Percentiles rank a stretch among this genome's conserved stretches.
Conservation (phyloP, 371 early-diverging fungal species). For the Quaeritorhiza haematococci region DNA sequence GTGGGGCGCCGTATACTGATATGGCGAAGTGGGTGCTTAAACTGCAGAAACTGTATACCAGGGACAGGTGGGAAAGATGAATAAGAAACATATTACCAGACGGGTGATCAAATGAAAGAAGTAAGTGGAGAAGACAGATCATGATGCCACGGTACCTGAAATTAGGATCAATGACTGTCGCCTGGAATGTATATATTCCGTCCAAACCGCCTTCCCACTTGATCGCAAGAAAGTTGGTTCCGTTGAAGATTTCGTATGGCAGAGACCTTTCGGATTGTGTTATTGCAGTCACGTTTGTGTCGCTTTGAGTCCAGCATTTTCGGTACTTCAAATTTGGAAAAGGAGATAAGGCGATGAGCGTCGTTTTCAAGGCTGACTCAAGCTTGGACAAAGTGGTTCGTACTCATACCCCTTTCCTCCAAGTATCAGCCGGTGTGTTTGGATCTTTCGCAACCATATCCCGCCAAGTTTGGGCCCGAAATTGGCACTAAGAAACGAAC, state of each 20-base stretch:
- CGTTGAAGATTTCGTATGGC: slow-evolving; percentile 24
- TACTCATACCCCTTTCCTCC: not conserved
- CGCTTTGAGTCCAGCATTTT: slow-evolving; percentile 10
- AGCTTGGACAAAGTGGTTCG: not conserved
- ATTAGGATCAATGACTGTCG: slow-evolving; percentile 22
- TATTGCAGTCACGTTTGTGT: not conserved
- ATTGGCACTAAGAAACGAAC: slow-evolving; percentile 16
- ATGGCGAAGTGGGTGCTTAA: slow-evolving; percentile 21
- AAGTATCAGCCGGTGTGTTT: not conserved
- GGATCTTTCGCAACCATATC: not conserved
- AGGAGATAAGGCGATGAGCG: no score
- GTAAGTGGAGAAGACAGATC: not conserved
- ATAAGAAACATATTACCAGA: not conserved
- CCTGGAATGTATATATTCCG: slow-evolving; percentile 21
- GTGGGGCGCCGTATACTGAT: slow-evolving; percentile 22
- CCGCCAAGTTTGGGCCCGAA: slow-evolving; percentile 9
- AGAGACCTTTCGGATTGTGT: not conserved
- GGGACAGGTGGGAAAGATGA: not conserved
- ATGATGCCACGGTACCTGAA: slow-evolving; percentile 14
- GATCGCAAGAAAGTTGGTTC: slow-evolving; percentile 17
- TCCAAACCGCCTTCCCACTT: slow-evolving; percentile 20
- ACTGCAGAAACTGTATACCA: slow-evolving; percentile 20
- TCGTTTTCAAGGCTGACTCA: no score
- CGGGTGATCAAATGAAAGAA: not conserved
- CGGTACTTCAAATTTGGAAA: slow-evolving; percentile 12